These are phyloP conservation scores for Trichoderma guizhouense DNA, from an alignment of 2,329 filamentous ascomycete genomes.

Conservation along the genomic window DNA sequence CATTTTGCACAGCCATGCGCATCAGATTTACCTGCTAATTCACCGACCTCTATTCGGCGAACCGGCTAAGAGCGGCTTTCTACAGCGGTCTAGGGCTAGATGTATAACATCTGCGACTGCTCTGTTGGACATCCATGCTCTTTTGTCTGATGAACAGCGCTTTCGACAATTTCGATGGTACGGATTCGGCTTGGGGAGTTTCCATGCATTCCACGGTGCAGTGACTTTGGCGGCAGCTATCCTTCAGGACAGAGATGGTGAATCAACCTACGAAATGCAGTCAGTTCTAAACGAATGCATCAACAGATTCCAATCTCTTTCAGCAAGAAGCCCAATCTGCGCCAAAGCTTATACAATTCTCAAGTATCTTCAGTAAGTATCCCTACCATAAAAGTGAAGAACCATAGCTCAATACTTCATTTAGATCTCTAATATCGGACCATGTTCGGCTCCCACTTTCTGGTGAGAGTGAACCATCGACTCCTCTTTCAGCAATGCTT, in stretches of 20 bases:
- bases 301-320: neutral
- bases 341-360: neutral
- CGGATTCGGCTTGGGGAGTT: neutral
- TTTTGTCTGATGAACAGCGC: neutral
- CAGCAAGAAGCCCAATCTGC: neutral
- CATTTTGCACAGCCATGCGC: neutral
- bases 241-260: neutral
- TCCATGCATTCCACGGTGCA: neutral
- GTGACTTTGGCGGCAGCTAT: neutral
- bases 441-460: neutral
- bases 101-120: neutral
- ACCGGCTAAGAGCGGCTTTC: neutral
- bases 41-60: neutral
- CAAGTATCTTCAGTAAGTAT: neutral
- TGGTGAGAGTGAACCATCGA: neutral
- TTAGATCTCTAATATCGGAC: neutral
- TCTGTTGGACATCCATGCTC: neutral
- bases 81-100: neutral
- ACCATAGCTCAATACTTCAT: neutral
- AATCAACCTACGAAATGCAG: neutral
- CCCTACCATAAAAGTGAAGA: neutral
- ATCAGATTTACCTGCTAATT: neutral
- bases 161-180: neutral
- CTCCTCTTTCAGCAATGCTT: neutral
- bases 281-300: neutral